phyloP scores from a whole-genome alignment of 805 yeast species.

The Saccharomycopsis selenospora region DNA sequence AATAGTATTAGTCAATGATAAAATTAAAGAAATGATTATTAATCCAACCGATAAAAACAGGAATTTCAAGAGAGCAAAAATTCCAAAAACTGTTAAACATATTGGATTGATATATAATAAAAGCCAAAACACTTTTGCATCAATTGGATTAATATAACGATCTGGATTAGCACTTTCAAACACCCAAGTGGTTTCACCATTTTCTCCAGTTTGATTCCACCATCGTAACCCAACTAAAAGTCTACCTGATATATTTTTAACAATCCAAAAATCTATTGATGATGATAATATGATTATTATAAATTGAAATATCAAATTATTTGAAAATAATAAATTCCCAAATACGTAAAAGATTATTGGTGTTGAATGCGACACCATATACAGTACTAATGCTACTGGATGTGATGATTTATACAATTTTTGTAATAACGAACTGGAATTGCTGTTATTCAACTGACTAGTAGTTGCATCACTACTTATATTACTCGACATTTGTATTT shows the following conservation, averaged over 20 bases:
- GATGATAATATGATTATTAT: slow-evolving; percentile 67
- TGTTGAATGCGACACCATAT: slow-evolving; percentile 43
- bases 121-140: slow-evolving; percentile 83
- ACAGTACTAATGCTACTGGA: slow-evolving; percentile 69
- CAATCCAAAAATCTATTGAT: slow-evolving; percentile 90
- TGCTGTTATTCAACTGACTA: too few species aligned
- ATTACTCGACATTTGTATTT: too few species aligned
- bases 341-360: slow-evolving; percentile 63
- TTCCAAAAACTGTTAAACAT: slow-evolving; percentile 65
- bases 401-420: slow-evolving; percentile 66
- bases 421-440: slow-evolving; percentile 32
- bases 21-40: slow-evolving; percentile 57
- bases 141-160: slow-evolving; percentile 78
- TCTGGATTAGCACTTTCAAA: slow-evolving; percentile 77
- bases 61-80: slow-evolving; percentile 72
- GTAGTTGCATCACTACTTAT: too few species aligned
- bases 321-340: slow-evolving; percentile 56
- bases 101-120: slow-evolving; percentile 69
- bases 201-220: slow-evolving; percentile 83
- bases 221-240: slow-evolving; percentile 86
- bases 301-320: slow-evolving; percentile 65
- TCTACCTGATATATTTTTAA: slow-evolving; percentile 86
- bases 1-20: slow-evolving; percentile 75
- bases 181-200: slow-evolving; percentile 75
- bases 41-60: slow-evolving; percentile 60